These are phyloP conservation scores for Heracleum sosnowskyi DNA, from an alignment of 129 eudicot genomes.

Conservation along the genomic window DNA sequence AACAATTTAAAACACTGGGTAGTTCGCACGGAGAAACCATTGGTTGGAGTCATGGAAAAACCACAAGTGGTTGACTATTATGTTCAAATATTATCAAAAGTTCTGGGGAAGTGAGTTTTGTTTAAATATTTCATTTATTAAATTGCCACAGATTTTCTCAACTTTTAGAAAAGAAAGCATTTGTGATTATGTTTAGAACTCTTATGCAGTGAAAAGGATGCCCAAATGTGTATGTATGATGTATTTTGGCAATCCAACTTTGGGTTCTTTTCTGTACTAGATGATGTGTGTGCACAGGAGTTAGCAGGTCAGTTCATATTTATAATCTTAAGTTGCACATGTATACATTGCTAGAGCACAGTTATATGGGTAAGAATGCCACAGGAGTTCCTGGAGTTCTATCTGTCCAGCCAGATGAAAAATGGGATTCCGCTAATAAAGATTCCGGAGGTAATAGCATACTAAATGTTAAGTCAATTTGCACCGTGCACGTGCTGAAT, in stretches of 20 bases:
- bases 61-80: constrained; percentile 69
- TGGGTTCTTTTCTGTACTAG: constrained; percentile 85
- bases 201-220: constrained; percentile 63
- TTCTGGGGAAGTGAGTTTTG: constrained; percentile 61
- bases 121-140: not conserved
- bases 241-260: constrained; percentile 54
- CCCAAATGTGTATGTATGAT: constrained; percentile 90
- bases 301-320: constrained; percentile 43
- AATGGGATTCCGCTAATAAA: constrained; percentile 47
- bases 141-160: not conserved
- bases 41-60: constrained; percentile 39
- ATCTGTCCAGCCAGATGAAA: constrained; percentile 53
- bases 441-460: constrained; percentile 59
- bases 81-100: constrained; percentile 46
- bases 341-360: not conserved
- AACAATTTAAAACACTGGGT: constrained; percentile 60
- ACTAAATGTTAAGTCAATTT: not conserved
- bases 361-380: constrained; percentile 5
- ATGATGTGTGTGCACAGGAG: constrained; percentile 62
- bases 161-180: not conserved
- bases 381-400: constrained; percentile 82
- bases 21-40: constrained; percentile 55
- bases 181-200: not conserved
- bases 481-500: not conserved
- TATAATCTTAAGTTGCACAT: not conserved